Conservation (phyloP, 2,329 filamentous ascomycete genomes). For the Fusarium scirpi region DNA sequence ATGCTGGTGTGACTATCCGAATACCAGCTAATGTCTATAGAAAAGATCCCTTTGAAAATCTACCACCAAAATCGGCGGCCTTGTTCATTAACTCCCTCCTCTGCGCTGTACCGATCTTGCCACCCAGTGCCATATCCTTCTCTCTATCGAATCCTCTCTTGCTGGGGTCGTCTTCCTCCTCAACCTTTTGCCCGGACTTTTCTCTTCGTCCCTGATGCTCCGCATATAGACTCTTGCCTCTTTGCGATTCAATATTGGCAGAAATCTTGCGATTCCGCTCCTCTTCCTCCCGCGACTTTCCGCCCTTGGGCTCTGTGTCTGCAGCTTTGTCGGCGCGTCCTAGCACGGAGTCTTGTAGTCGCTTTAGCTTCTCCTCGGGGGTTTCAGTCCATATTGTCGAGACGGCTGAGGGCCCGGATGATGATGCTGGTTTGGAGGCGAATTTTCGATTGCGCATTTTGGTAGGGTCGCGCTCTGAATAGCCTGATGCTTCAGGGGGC, state of each 20-base stretch:
- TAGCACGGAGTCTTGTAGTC: constrained; percentile 84
- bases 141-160: constrained; percentile 89
- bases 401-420: constrained; percentile 56
- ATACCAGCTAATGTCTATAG: constrained; percentile 53
- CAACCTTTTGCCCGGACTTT: constrained; percentile 53
- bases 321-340: constrained; percentile 68
- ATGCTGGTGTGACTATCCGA: neutral
- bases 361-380: constrained; percentile 84
- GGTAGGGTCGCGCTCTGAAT: constrained; percentile 80
- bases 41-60: constrained; percentile 82
- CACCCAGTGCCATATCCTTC: constrained; percentile 89
- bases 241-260: constrained; percentile 64
- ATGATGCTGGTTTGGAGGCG: constrained; percentile 68
- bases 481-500: constrained; percentile 68
- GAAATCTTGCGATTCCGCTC: constrained; percentile 62
- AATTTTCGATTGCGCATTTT: constrained; percentile 87
- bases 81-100: constrained; percentile 82
- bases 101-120: constrained; percentile 78
- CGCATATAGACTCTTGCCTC: constrained; percentile 70
- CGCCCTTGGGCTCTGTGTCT: constrained; percentile 56
- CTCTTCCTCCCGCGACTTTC: constrained; percentile 65
- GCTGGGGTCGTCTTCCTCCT: constrained; percentile 90
- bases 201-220: constrained; percentile 59
- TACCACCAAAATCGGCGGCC: constrained; percentile 82
- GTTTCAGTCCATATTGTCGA: constrained; percentile 91